phyloP scores from a whole-genome alignment of 768 basidiomycete genomes.

The Gymnopilus dilepis region DNA sequence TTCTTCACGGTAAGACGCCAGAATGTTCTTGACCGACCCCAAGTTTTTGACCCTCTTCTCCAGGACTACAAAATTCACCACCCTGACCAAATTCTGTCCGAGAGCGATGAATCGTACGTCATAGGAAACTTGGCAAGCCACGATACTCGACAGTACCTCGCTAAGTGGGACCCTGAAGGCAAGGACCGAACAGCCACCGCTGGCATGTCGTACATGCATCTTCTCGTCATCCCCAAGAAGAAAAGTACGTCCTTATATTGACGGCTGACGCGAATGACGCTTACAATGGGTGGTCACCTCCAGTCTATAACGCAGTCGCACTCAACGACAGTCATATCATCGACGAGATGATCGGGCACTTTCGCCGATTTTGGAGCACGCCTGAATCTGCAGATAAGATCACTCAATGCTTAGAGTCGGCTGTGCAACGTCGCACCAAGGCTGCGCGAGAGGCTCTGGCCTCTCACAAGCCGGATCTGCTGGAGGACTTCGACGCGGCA shows the following conservation, averaged over 20 bases:
- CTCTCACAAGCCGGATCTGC: conserved; percentile 1
- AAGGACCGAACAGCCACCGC: conserved; percentile 16
- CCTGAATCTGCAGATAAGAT: conserved; percentile 14
- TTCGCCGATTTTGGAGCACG: conserved; percentile 8
- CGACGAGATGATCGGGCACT: conserved; percentile 12
- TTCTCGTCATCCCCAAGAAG: conserved; percentile 15
- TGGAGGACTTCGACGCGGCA: conserved; percentile 2
- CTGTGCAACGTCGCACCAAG: conserved; percentile 1
- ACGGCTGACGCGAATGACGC: neutral
- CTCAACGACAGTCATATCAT: conserved; percentile 9
- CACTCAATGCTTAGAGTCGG: conserved; percentile 7
- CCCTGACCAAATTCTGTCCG: conserved; percentile 15
- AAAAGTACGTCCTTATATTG: conserved; percentile 4
- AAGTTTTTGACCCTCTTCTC: neutral
- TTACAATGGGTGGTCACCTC: neutral
- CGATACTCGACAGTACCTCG: conserved; percentile 15
- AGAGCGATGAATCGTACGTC: conserved; percentile 7
- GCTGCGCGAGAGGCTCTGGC: conserved; percentile 5
- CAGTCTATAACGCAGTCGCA: conserved; percentile 16
- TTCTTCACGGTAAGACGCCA: conserved; percentile 12
- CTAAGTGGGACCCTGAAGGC: conserved; percentile 18
- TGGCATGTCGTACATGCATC: conserved; percentile 19
- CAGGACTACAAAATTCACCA: conserved; percentile 10
- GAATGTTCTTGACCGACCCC: neutral
- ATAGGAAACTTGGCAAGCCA: conserved; percentile 19